Conservation (phyloP, 2,329 filamentous ascomycete genomes). For the Tothia fuscella region DNA sequence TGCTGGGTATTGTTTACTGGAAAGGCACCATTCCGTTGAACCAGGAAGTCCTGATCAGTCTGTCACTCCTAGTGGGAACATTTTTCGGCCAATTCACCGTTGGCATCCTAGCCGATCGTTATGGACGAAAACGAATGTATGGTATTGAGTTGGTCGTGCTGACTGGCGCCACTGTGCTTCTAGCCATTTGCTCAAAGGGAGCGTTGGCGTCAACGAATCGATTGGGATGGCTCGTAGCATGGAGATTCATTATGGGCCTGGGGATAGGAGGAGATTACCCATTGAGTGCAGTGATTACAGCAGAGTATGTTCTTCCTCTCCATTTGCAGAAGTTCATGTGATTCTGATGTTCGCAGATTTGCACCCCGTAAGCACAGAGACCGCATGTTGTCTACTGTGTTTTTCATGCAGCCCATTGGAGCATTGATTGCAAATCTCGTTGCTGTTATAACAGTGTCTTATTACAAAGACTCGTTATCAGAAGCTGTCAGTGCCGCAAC, state of each 20-base stretch:
- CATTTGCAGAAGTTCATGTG: conserved; percentile 13
- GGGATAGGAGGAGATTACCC: conserved; percentile 58
- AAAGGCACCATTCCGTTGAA: conserved; percentile 23
- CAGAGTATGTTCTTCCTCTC: conserved; percentile 40
- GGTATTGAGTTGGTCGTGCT: conserved; percentile 37
- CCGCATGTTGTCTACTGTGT: conserved; percentile 30
- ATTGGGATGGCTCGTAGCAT: conserved; percentile 34
- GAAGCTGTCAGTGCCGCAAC: not conserved
- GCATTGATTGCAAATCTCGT: conserved; percentile 27
- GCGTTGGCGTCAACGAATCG: conserved; percentile 32
- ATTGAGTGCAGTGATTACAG: conserved; percentile 53
- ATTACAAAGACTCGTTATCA: conserved; percentile 16
- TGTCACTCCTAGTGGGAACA: conserved; percentile 34
- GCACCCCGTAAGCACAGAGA: conserved; percentile 25
- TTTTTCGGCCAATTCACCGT: conserved; percentile 36
- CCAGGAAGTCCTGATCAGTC: conserved; percentile 30
- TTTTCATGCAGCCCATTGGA: conserved; percentile 31
- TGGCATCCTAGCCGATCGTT: conserved; percentile 35
- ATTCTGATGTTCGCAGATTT: conserved; percentile 30
- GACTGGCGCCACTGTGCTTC: conserved; percentile 34
- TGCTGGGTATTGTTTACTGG: conserved; percentile 38
- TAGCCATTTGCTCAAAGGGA: conserved; percentile 34
- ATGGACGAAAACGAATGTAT: conserved; percentile 39
- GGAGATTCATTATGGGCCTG: conserved; percentile 36
- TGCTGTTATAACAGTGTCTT: conserved; percentile 19